Percentiles rank a stretch among this genome's conserved stretches.
Evolutionary conservation across 768 basidiomycete genomes (phyloP).

Genomic region (Hygrophoropsis aurantiaca): DNA sequence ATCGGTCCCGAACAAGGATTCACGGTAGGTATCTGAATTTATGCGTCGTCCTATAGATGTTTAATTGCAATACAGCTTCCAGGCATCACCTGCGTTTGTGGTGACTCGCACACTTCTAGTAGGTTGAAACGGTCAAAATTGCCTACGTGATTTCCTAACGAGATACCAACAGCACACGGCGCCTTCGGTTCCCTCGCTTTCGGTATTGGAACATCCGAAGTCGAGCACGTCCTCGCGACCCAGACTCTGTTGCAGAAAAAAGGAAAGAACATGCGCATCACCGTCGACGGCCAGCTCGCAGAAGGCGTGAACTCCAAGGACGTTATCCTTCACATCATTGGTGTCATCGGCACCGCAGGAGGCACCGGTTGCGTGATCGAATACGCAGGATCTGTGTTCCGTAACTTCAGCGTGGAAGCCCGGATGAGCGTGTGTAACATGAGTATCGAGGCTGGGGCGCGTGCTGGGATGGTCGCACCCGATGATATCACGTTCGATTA

Average conservation of each 20-base stretch:
- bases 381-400: conserved; percentile 87
- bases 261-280: conserved; percentile 90
- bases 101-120: conserved; percentile 94
- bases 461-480: conserved; percentile 91
- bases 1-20: conserved; percentile 96
- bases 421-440: conserved; percentile 93
- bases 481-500: conserved; percentile 87
- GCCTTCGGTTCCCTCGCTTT: conserved; percentile 93
- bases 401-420: conserved; percentile 84
- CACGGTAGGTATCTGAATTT: conserved; percentile 47
- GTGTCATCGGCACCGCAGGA: conserved; percentile 89
- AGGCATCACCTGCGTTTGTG: conserved; percentile 83
- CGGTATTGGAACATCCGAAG: conserved; percentile 92
- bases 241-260: conserved; percentile 87
- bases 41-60: neutral
- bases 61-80: conserved; percentile 47
- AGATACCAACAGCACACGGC: conserved; percentile 65
- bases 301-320: conserved; percentile 90
- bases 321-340: conserved; percentile 88
- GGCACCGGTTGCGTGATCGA: conserved; percentile 92
- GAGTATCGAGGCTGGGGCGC: conserved; percentile 93
- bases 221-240: conserved; percentile 92
- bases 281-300: conserved; percentile 76
- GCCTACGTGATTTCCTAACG: neutral
- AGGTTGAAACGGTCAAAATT: conserved; percentile 25